Conservation (phyloP, 2,329 filamentous ascomycete genomes). For the Epichloe aotearoae region DNA sequence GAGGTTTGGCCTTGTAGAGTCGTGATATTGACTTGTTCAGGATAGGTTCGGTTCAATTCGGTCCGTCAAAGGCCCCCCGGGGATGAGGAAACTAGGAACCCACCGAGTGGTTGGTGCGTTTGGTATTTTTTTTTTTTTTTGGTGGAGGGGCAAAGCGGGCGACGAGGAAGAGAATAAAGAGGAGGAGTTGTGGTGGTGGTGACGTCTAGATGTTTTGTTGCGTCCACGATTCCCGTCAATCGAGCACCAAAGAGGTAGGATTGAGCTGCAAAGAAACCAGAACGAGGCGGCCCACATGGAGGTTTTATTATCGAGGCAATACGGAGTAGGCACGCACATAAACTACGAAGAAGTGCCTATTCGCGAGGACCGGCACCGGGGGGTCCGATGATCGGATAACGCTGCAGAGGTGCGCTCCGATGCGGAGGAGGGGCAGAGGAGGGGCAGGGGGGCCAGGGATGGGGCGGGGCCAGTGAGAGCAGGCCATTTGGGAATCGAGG, state of each 20-base stretch:
- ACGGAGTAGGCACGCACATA: background rate
- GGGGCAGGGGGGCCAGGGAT: too few relatives aligned
- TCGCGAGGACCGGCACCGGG: constrained; percentile 4
- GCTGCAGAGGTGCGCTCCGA: constrained; percentile 4
- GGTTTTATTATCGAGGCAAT: background rate
- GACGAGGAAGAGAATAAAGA: too few relatives aligned
- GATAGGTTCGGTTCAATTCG: too few relatives aligned
- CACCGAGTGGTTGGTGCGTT: too few relatives aligned
- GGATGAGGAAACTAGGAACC: background rate
- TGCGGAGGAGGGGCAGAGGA: background rate
- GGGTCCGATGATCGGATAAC: constrained; percentile 13
- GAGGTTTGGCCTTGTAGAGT: constrained; percentile 9
- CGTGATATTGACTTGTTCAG: too few relatives aligned
- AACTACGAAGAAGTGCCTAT: background rate
- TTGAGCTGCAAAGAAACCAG: background rate
- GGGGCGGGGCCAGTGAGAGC: background rate
- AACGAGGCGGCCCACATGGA: background rate
- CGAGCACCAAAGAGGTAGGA: too few relatives aligned
- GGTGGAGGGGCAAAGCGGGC: too few relatives aligned
- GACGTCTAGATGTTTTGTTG: too few relatives aligned
- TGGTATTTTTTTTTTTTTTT: too few relatives aligned
- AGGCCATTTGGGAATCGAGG: background rate
- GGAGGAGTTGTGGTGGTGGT: too few relatives aligned
- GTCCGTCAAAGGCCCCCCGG: too few relatives aligned
- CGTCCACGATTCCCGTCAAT: too few relatives aligned